Base-by-base conservation (phyloP, 495 filamentous ascomycete genomes). In the Parmelia sp. region DNA sequence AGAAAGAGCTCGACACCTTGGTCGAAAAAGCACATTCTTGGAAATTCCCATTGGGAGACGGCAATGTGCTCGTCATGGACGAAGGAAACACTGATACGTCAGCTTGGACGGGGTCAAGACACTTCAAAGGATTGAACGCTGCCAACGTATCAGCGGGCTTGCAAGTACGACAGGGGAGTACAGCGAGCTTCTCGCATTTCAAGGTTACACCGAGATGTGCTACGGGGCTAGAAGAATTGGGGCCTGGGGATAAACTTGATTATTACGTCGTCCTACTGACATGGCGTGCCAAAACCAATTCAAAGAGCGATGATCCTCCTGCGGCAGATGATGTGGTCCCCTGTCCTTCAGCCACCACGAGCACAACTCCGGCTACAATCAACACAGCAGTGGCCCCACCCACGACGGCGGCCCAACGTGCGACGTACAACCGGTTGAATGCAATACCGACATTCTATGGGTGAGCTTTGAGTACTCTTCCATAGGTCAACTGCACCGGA, bases 181-280 rank as follows among this genome's bases (percentile, higher is more conserved):
- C 36, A 5, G 44, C 31, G 12, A 66, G 49, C 51, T 57, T 49
- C 47, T 57, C 55, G 49, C 49, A 49, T 19, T 47, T 58, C 12
- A 39, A 19, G 7, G 36, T 33, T 36, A 57, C 40, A 5, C 36
- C 40, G 6, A 44, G 58, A 12, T 23, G 27, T 35, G 57, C 31
- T 27, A 47, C 53, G 35, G 45, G 40, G 47, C 12, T 37, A 7
- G 65, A 62, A 40, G 45, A 59, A 33, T 35, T 64, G 9, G 51
- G n/a, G 7, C 23, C 35, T 19, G 55, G 62, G 17, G 51, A 65
- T 25, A 42, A 14, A 4, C 39, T 65, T 27, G 58, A 68, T 51
- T 68, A 68, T 31, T 58, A 58, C 39, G 63, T 68, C 29, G 63
- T 68, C 6, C 8, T 60, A 15, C 55, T 68, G n/a, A 62, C 53